Conservation (phyloP, 1,139 yeast genomes). For the Taphrina populina region DNA sequence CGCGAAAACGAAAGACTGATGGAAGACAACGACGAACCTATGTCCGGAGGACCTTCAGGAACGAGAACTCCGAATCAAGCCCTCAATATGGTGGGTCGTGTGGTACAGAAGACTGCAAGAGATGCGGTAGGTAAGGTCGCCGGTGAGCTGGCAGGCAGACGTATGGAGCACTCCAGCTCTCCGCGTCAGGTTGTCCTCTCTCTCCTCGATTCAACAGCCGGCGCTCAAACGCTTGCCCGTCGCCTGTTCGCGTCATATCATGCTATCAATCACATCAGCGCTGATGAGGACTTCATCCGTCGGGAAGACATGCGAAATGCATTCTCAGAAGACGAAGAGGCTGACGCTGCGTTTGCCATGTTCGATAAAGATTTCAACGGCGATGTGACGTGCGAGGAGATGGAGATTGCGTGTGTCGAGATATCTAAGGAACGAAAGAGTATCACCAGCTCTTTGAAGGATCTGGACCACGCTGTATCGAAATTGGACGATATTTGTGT, state of each 20-base stretch:
- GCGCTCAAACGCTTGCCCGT: conserved; percentile 46
- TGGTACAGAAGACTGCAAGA: conserved; percentile 40
- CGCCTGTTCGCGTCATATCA: conserved; percentile 48
- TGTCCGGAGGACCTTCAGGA: conserved; percentile 39
- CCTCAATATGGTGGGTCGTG: conserved; percentile 26
- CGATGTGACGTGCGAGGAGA: conserved; percentile 48
- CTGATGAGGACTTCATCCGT: conserved; percentile 44
- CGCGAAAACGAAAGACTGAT: conserved; percentile 38
- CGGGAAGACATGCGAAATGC: conserved; percentile 43
- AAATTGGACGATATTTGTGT: conserved; percentile 48
- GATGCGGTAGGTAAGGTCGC: conserved; percentile 44
- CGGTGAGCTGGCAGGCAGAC: conserved; percentile 41
- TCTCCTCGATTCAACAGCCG: conserved; percentile 44
- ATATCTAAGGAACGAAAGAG: conserved; percentile 47
- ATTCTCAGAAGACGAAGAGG: conserved; percentile 43
- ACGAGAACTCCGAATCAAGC: conserved; percentile 27
- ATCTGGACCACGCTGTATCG: conserved; percentile 49
- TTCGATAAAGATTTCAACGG: conserved; percentile 48
- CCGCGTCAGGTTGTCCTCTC: conserved; percentile 45
- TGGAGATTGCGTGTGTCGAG: conserved; percentile 45
- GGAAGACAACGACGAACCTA: conserved; percentile 38
- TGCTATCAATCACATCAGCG: conserved; percentile 44
- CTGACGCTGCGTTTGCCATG: conserved; percentile 44
- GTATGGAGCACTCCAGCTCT: conserved; percentile 39
- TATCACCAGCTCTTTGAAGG: conserved; percentile 47